Conservation (phyloP, 768 basidiomycete species). For the Russula ochroleuca region DNA sequence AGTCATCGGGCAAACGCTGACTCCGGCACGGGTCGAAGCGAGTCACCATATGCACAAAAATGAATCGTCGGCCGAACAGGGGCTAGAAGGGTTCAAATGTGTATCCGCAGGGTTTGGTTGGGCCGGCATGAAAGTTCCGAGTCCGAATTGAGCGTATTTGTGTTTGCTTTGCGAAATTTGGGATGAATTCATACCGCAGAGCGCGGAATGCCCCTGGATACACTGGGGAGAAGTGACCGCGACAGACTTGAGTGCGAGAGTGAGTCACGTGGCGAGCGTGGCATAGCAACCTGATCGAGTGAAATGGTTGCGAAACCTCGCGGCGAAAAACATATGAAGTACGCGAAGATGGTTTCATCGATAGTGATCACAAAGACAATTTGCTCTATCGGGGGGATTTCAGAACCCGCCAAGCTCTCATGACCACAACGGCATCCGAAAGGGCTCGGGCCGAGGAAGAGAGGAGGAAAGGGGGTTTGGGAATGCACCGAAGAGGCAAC, state of each 20-base stretch:
- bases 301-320: conserved; percentile 13
- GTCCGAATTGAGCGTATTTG: neutral
- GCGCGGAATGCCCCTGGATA: conserved; percentile 1
- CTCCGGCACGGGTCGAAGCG: conserved; percentile 2
- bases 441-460: neutral
- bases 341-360: conserved; percentile 9
- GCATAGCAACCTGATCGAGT: conserved; percentile 26
- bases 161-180: neutral
- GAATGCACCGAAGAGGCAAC: neutral
- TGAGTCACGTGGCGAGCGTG: conserved; percentile 6
- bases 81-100: conserved; percentile 4
- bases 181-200: neutral
- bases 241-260: neutral
- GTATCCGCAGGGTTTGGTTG: neutral
- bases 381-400: neutral
- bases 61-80: conserved; percentile 19
- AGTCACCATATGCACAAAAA: neutral
- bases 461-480: too few species aligned
- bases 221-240: neutral
- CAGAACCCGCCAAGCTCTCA: neutral
- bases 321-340: neutral
- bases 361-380: conserved; percentile 9
- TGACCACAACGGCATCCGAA: conserved; percentile 8
- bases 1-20: conserved; percentile 11
- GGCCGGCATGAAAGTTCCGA: conserved; percentile 1